These are phyloP conservation scores for Hibiscus tridactylites DNA, from an alignment of 345 rosid species.

Conservation along the genomic window DNA sequence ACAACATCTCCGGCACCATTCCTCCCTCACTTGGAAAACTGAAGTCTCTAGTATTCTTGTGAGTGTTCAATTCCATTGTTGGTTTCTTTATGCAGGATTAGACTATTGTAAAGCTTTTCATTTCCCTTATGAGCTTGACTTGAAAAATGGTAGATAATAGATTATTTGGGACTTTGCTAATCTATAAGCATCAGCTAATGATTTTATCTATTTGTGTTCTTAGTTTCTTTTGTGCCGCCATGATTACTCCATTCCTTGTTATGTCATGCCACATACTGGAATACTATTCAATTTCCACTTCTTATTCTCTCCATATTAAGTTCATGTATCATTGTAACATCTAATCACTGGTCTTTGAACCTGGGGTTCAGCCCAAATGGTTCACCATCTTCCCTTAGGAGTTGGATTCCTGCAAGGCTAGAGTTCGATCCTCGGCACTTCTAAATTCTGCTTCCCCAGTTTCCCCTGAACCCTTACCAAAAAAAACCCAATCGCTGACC, in stretches of 20 bases:
- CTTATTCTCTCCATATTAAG: neutral
- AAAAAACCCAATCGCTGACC: neutral
- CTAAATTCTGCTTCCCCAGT: neutral
- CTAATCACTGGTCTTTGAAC: neutral
- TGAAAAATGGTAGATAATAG: neutral
- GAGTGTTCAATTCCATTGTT: slow-evolving; percentile 23
- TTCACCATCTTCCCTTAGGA: neutral
- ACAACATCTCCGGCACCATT: slow-evolving; percentile 74
- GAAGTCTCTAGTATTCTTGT: slow-evolving; percentile 89
- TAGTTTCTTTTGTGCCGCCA: neutral
- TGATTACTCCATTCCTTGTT: neutral
- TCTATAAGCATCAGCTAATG: neutral
- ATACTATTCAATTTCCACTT: neutral
- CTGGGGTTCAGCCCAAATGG: neutral
- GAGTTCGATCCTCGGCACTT: neutral
- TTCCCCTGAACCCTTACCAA: neutral
- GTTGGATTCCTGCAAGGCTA: neutral
- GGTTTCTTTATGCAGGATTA: neutral
- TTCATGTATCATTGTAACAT: neutral
- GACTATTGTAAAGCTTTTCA: neutral
- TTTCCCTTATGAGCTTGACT: neutral
- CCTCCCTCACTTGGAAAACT: slow-evolving; percentile 72
- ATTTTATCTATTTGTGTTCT: neutral
- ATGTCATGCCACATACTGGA: neutral
- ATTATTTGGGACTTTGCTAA: neutral